Base-by-base conservation (phyloP, 2,329 filamentous ascomycete species). In the Pezicula carpinea region DNA sequence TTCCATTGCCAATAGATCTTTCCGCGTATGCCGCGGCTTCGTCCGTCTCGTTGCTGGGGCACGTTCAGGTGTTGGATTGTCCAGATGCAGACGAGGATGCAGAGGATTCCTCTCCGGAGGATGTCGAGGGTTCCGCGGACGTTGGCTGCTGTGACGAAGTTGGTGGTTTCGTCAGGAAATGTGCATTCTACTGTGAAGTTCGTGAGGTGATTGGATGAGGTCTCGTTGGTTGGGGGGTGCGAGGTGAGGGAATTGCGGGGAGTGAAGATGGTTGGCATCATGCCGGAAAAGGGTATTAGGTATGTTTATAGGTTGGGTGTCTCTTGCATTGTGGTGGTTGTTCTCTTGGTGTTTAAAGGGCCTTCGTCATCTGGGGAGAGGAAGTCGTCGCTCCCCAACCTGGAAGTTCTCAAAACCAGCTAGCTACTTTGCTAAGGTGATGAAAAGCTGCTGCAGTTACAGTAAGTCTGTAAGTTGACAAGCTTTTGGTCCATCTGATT, bases 11-110 rank as follows among this genome's bases (percentile, higher is more conserved):
- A 46, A 19, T 46, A 39, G 7, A 39, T 14, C 17, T 46, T 39
- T 5, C 43, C 43, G 10, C 2, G 8, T 3, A 8, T 10, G 5
- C 43, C 43, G 29, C 34, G 43, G 10, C 23, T 21, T 14, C 23
- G 43, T 8, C 6, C 22, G 4, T 23, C 43, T 15, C 43, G 35
- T 34, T 46, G 43, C 19, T 39, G 7, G 5, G 53, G 53, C 21
- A 56, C 41, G 31, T 51, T 51, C 17, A 53, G 45, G 32, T 52
- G 53, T 18, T 51, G 46, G n/a, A 53, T 35, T 13, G 50, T 47
- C 52, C 50, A 56, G 18, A 48, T 51, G 44, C 52, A 56, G 8
- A 51, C 39, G 11, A 54, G 29, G 33, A 54, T 43, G 21, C 47
- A 40, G 32, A 49, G 39, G n/a, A 54, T 15, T 34, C 44, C 54